Evolutionary conservation across 139 green algal species (phyloP).

Genomic region (Chara braunii): DNA sequence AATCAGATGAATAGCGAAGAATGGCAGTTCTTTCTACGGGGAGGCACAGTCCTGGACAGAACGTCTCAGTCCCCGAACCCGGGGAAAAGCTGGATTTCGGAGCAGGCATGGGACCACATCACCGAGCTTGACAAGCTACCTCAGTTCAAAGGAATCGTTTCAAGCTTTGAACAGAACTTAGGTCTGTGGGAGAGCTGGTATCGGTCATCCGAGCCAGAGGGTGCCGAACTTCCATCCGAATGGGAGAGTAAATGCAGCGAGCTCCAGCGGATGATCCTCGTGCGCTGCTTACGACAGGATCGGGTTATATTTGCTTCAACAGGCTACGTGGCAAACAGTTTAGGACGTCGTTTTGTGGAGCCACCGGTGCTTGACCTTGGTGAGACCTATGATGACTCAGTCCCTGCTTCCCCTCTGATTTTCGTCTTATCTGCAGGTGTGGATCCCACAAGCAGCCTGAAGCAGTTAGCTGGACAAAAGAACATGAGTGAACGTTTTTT

Average conservation of each 20-base stretch:
- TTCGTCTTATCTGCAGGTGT: slow-evolving; percentile 76
- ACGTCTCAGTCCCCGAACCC: slow-evolving; percentile 58
- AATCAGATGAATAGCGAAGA: slow-evolving; percentile 66
- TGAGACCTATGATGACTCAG: slow-evolving; percentile 62
- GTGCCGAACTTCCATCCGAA: slow-evolving; percentile 62
- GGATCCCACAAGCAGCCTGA: slow-evolving; percentile 67
- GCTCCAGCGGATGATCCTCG: slow-evolving; percentile 64
- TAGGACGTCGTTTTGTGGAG: slow-evolving; percentile 75
- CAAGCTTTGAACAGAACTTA: slow-evolving; percentile 43
- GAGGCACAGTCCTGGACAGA: slow-evolving; percentile 64
- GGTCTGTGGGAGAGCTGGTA: slow-evolving; percentile 63
- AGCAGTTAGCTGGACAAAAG: slow-evolving; percentile 62
- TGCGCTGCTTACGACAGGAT: slow-evolving; percentile 58
- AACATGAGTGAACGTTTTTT: slow-evolving; percentile 52
- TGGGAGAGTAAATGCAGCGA: slow-evolving; percentile 75
- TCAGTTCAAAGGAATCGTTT: slow-evolving; percentile 60
- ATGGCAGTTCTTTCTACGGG: slow-evolving; percentile 74
- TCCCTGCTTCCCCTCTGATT: slow-evolving; percentile 57
- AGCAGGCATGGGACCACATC: slow-evolving; percentile 73
- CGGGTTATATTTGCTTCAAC: slow-evolving; percentile 66
- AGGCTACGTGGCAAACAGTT: slow-evolving; percentile 61
- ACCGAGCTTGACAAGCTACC: slow-evolving; percentile 61
- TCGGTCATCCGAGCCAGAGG: slow-evolving; percentile 55
- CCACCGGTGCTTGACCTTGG: slow-evolving; percentile 72
- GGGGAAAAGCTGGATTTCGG: slow-evolving; percentile 57